A percentile compares a stretch with the other conserved stretches of the same genome.
These are phyloP conservation scores for Panaeolus papilionaceus DNA, from an alignment of 768 basidiomycete species.

Conservation along the genomic window DNA sequence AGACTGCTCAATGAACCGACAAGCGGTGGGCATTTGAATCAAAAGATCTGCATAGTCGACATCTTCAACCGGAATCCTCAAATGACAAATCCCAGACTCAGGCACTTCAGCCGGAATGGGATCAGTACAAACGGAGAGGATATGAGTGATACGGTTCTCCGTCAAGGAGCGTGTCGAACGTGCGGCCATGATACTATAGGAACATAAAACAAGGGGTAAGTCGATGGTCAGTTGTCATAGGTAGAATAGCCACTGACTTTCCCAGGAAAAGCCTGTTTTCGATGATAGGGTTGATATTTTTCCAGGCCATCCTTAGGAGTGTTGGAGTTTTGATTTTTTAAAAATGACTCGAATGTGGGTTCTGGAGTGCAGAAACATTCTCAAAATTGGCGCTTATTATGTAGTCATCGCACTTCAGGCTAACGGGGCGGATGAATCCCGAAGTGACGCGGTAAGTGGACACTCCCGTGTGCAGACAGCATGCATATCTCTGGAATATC, in stretches of 20 bases:
- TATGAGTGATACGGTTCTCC: slow-evolving; percentile 80
- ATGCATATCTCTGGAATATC: slow-evolving; percentile 19
- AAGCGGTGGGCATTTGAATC: slow-evolving; percentile 68
- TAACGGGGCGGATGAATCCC: slow-evolving; percentile 10
- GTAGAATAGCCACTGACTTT: slow-evolving; percentile 59
- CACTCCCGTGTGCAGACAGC: slow-evolving; percentile 12
- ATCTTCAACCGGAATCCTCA: slow-evolving; percentile 75
- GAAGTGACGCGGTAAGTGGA: slow-evolving; percentile 13
- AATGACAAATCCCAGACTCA: slow-evolving; percentile 70
- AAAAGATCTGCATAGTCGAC: slow-evolving; percentile 73
- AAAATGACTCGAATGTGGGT: slow-evolving; percentile 23
- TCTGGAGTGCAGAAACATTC: slow-evolving; percentile 18
- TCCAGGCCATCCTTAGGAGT: slow-evolving; percentile 57
- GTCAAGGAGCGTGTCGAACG: slow-evolving; percentile 72
- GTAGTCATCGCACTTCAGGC: neutral
- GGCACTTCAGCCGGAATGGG: slow-evolving; percentile 73
- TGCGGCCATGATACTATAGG: slow-evolving; percentile 68
- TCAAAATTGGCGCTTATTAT: slow-evolving; percentile 13
- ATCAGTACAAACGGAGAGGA: slow-evolving; percentile 79
- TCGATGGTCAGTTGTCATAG: slow-evolving; percentile 23
- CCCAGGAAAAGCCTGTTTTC: slow-evolving; percentile 71
- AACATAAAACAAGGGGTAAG: slow-evolving; percentile 15
- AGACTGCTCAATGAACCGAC: slow-evolving; percentile 70
- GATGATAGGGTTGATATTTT: slow-evolving; percentile 72
- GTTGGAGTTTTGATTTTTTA: slow-evolving; percentile 25